Evolutionary conservation across 768 basidiomycete species (phyloP).

Genomic region (Crassisporium funariophilum): DNA sequence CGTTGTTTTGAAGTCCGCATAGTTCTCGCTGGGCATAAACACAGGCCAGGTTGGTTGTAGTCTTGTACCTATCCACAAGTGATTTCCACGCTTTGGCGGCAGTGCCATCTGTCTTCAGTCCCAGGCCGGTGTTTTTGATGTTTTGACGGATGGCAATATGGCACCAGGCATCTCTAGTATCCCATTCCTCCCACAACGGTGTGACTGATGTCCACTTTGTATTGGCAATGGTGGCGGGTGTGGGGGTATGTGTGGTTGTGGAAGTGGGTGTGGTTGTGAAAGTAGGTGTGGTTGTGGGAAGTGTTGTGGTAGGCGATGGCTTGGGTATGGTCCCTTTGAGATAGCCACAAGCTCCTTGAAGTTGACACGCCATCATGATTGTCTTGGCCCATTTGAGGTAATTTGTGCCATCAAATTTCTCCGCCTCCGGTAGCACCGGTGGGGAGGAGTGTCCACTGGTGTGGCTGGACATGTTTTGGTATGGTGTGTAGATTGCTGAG

Average conservation of each 20-base stretch:
- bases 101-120: conserved; percentile 14
- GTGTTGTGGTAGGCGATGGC: neutral
- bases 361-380: conserved; percentile 11
- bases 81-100: conserved; percentile 20
- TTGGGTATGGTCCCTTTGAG: conserved; percentile 20
- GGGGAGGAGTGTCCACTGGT: conserved; percentile 8
- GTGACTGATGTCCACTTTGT: conserved; percentile 3
- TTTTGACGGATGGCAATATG: conserved; percentile 6
- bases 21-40: conserved; percentile 9
- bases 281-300: neutral
- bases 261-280: neutral
- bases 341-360: conserved; percentile 19
- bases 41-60: conserved; percentile 9
- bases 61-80: conserved; percentile 7
- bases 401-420: conserved; percentile 23
- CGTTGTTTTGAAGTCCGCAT: conserved; percentile 1
- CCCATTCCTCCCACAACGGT: conserved; percentile 6
- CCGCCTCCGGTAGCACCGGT: conserved; percentile 18
- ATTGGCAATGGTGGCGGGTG: too few relatives aligned
- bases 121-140: conserved; percentile 18
- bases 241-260: too few relatives aligned
- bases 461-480: neutral
- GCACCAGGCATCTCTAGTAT: conserved; percentile 7
- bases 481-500: neutral
- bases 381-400: conserved; percentile 14